phyloP scores from a whole-genome alignment of 768 basidiomycete species.

The Phylloporus sp. region DNA sequence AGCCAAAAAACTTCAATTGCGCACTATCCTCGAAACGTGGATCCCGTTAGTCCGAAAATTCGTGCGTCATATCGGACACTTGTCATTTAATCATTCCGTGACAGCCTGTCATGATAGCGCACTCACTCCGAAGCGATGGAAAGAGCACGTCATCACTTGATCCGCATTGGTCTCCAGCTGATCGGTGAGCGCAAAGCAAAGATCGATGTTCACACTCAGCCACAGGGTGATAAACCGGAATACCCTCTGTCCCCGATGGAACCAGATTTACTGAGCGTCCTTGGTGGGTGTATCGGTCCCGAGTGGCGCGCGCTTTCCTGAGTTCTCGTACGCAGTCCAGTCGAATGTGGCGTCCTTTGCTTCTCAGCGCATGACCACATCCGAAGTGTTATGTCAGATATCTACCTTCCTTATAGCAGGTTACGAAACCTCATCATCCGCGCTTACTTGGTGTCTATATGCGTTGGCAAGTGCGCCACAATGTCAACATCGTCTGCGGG shows the following conservation, averaged over 20 bases:
- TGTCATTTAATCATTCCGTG: slow-evolving; percentile 3
- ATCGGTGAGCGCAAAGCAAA: slow-evolving; percentile 47
- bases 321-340: slow-evolving; percentile 40
- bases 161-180: slow-evolving; percentile 50
- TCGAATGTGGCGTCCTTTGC: slow-evolving; percentile 49
- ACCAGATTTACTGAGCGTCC: slow-evolving; percentile 49
- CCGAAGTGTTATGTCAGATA: slow-evolving; percentile 61
- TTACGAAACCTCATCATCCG: slow-evolving; percentile 58
- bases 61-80: slow-evolving; percentile 29
- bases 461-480: slow-evolving; percentile 45
- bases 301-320: not conserved
- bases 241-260: slow-evolving; percentile 12
- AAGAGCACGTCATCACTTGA: slow-evolving; percentile 44
- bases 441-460: slow-evolving; percentile 62
- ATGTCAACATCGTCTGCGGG: slow-evolving; percentile 46
- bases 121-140: slow-evolving; percentile 43
- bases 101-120: slow-evolving; percentile 34
- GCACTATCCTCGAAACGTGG: slow-evolving; percentile 54
- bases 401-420: slow-evolving; percentile 63
- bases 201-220: slow-evolving; percentile 28
- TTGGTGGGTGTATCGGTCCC: slow-evolving; percentile 37
- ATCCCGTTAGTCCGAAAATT: slow-evolving; percentile 52
- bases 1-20: slow-evolving; percentile 47
- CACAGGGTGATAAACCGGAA: slow-evolving; percentile 13
- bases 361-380: slow-evolving; percentile 47